Conservation (phyloP, 176 grass and related monocot genomes). For the Eleusine coracana region DNA sequence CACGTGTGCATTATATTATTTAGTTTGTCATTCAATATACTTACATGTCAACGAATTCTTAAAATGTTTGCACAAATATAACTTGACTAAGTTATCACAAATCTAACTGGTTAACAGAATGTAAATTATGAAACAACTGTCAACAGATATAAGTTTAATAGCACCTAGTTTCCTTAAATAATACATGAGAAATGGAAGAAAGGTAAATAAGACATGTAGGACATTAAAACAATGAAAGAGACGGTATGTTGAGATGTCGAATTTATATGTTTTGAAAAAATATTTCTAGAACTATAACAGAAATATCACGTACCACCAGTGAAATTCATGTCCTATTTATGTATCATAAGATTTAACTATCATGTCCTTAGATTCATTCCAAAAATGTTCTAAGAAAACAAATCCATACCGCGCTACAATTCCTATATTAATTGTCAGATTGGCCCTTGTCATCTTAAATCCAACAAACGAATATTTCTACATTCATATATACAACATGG, state of each 20-base stretch:
- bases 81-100: not conserved
- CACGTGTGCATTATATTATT: not conserved
- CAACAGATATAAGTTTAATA: constrained; percentile 4
- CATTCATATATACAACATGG: not conserved
- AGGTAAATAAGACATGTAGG: not conserved
- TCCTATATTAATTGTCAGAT: not conserved
- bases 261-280: not conserved
- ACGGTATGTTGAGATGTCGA: not conserved
- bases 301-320: not conserved
- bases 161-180: not conserved
- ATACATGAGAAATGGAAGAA: not conserved
- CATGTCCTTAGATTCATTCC: not conserved
- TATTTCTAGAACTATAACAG: not conserved
- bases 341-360: constrained; percentile 2
- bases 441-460: constrained; percentile 11
- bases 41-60: too few species aligned
- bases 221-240: not conserved
- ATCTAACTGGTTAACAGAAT: not conserved
- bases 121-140: not conserved
- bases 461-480: constrained; percentile 14
- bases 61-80: not conserved
- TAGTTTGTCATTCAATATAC: too few species aligned
- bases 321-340: constrained; percentile 3
- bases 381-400: not conserved
- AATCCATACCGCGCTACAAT: not conserved